Percentiles rank a stretch among this genome's conserved stretches.
Conservation (phyloP, 2,329 filamentous ascomycete species). For the Sodiomyces alkalinus region DNA sequence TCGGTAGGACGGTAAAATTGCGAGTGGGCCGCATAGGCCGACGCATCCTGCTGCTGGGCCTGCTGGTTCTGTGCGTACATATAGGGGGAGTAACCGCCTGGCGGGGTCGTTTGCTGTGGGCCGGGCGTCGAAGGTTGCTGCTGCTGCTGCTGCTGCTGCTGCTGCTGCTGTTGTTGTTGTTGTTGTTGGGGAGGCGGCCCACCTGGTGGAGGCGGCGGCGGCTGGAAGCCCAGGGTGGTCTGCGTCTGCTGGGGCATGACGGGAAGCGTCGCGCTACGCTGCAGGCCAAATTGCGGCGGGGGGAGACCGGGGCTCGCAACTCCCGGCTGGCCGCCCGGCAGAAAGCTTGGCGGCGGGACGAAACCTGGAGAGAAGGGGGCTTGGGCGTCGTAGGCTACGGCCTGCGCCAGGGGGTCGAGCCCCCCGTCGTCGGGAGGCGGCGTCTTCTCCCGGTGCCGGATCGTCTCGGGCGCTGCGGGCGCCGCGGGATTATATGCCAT, state of each 20-base stretch:
- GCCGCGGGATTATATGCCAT: slow-evolving; percentile 71
- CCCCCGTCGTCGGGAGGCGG: slow-evolving; percentile 57
- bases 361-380: slow-evolving; percentile 37
- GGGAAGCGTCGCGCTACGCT: slow-evolving; percentile 35
- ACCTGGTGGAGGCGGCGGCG: slow-evolving; percentile 16
- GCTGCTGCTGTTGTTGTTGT: slow-evolving; percentile 6
- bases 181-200: slow-evolving; percentile 9
- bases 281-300: slow-evolving; percentile 26
- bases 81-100: slow-evolving; percentile 42
- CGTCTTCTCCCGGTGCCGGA: slow-evolving; percentile 64
- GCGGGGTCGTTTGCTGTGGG: slow-evolving; percentile 18
- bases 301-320: slow-evolving; percentile 21
- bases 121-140: slow-evolving; percentile 15
- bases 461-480: slow-evolving; percentile 56
- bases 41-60: slow-evolving; percentile 8
- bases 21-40: slow-evolving; percentile 47
- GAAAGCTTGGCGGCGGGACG: slow-evolving; percentile 29
- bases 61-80: slow-evolving; percentile 19
- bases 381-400: slow-evolving; percentile 39
- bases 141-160: slow-evolving; percentile 11
- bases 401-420: slow-evolving; percentile 41
- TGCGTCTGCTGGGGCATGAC: slow-evolving; percentile 22
- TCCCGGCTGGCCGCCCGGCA: slow-evolving; percentile 22
- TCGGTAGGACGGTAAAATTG: slow-evolving; percentile 58
- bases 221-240: slow-evolving; percentile 28